Conservation (phyloP, 78 protist genomes). For the Polysphondylium violaceum region DNA sequence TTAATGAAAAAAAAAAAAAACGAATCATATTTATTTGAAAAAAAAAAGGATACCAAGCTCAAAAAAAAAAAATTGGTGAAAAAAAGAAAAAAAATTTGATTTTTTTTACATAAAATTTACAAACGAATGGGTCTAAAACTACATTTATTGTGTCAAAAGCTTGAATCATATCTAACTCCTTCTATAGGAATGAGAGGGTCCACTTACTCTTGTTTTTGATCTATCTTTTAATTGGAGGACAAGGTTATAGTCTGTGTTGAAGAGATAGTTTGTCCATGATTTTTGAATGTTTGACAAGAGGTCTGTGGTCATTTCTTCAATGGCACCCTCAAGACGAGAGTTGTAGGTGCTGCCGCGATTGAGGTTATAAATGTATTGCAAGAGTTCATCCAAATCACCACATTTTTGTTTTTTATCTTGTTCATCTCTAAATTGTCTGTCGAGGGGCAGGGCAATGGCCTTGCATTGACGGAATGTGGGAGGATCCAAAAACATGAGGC, state of each 20-base stretch:
- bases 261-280: constrained; percentile 69
- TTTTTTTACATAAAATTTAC: too few species aligned
- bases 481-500: constrained; percentile 65
- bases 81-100: constrained; percentile 2
- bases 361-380: constrained; percentile 36
- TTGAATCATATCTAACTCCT: neutral
- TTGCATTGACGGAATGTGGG: constrained; percentile 74
- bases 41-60: neutral
- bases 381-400: constrained; percentile 72
- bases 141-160: neutral
- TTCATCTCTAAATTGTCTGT: constrained; percentile 15
- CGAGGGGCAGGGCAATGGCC: constrained; percentile 71
- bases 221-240: constrained; percentile 67
- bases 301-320: constrained; percentile 67
- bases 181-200: constrained; percentile 20
- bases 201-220: constrained; percentile 64
- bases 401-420: constrained; percentile 27
- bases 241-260: constrained; percentile 37
- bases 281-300: constrained; percentile 39
- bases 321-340: constrained; percentile 56
- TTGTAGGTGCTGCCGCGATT: constrained; percentile 53
- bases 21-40: neutral
- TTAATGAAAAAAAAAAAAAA: neutral
- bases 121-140: neutral
- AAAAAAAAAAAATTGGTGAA: neutral